These are phyloP conservation scores for Camellia granthamiana DNA, from an alignment of 148 eudicot species.

Conservation along the genomic window DNA sequence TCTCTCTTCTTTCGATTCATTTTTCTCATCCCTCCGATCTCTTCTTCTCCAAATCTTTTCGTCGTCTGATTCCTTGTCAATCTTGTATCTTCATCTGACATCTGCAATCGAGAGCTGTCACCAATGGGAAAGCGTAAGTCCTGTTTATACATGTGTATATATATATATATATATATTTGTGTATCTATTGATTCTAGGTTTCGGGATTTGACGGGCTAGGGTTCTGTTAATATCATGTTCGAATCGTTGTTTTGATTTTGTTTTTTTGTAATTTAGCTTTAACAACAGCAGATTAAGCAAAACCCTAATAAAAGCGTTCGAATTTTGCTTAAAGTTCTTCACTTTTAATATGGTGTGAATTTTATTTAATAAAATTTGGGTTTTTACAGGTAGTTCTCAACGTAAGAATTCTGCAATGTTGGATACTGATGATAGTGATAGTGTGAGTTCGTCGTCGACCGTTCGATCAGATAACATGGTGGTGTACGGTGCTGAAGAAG, in stretches of 20 bases:
- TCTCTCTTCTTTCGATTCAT: constrained; percentile 19
- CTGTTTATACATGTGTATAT: background rate
- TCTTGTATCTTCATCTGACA: constrained; percentile 37
- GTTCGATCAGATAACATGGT: constrained; percentile 47
- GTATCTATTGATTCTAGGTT: constrained; percentile 6
- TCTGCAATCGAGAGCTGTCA: constrained; percentile 2
- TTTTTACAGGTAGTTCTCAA: constrained; percentile 57
- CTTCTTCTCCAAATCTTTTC: constrained; percentile 16
- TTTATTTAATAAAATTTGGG: background rate
- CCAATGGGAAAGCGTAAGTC: constrained; percentile 70
- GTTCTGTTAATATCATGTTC: background rate
- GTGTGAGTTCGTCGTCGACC: constrained; percentile 74
- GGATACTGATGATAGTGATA: constrained; percentile 77
- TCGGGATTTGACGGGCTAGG: background rate
- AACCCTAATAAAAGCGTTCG: background rate
- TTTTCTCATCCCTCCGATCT: constrained; percentile 17
- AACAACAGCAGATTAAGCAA: background rate
- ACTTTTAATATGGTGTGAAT: background rate
- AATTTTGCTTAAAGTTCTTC: background rate
- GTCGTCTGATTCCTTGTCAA: constrained; percentile 24
- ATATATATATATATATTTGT: background rate
- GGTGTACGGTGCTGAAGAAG: constrained; percentile 49
- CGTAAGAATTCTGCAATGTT: constrained; percentile 74
- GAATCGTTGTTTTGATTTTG: background rate
- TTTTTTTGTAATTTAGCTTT: background rate